phyloP scores from a whole-genome alignment of 2,329 filamentous ascomycete species.

The Aspergillus sp. region DNA sequence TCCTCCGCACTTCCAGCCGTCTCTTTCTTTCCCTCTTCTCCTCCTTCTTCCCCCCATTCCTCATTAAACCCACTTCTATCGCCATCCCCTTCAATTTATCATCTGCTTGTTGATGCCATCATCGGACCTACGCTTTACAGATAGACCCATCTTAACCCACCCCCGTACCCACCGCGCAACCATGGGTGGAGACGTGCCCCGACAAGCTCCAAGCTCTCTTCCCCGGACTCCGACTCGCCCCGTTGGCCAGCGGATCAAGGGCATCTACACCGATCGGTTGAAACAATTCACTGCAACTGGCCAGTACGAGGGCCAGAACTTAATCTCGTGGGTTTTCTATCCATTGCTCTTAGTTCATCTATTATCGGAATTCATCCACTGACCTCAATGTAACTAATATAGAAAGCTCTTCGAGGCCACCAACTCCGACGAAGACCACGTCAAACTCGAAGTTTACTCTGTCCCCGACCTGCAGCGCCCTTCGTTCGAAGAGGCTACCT shows the following conservation, averaged over 20 bases:
- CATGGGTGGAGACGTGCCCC: slow-evolving; percentile 28
- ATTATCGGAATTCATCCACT: slow-evolving; percentile 5
- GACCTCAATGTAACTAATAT: background rate
- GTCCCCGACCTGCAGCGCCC: slow-evolving; percentile 77
- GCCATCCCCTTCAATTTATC: background rate
- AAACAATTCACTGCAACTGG: slow-evolving; percentile 75
- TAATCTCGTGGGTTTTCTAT: slow-evolving; percentile 61
- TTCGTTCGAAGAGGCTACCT: slow-evolving; percentile 78
- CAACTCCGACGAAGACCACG: slow-evolving; percentile 67
- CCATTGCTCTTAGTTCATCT: background rate
- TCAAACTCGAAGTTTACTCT: slow-evolving; percentile 84
- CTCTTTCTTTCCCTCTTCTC: slow-evolving; percentile 2
- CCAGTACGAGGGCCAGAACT: slow-evolving; percentile 74
- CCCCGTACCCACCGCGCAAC: slow-evolving; percentile 9
- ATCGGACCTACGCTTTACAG: background rate
- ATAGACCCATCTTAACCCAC: background rate
- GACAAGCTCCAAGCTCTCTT: slow-evolving; percentile 42
- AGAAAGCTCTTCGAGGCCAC: slow-evolving; percentile 72
- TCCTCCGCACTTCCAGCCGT: slow-evolving; percentile 3
- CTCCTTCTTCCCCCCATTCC: background rate
- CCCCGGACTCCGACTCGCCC: slow-evolving; percentile 53
- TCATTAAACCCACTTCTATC: background rate
- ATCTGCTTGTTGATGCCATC: background rate
- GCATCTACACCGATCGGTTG: slow-evolving; percentile 82
- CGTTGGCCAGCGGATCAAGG: slow-evolving; percentile 75